Evolutionary conservation across 2,329 filamentous ascomycete genomes (phyloP).

Genomic region (Hymenoscyphus salicellus): DNA sequence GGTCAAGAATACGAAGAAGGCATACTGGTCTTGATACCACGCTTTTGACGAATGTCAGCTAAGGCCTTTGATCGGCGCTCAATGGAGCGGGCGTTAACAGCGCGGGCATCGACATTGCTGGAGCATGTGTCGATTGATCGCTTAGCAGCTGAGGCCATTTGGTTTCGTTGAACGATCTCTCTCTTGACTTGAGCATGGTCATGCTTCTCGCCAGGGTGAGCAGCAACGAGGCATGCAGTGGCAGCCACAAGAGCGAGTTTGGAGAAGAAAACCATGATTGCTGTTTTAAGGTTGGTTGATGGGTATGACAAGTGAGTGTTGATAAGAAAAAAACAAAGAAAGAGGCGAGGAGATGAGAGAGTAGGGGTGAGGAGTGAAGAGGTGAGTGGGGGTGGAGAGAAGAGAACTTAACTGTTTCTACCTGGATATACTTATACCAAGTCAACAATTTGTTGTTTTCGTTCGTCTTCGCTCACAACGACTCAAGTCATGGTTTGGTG

Average conservation of each 20-base stretch:
- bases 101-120: slow-evolving; percentile 38
- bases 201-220: slow-evolving; percentile 27
- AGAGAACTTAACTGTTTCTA: not conserved
- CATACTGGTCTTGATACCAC: slow-evolving; percentile 24
- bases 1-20: not conserved
- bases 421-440: not conserved
- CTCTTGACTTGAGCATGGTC: slow-evolving; percentile 23
- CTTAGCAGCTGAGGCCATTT: slow-evolving; percentile 24
- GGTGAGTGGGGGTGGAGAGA: not conserved
- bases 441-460: too few species aligned
- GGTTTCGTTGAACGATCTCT: slow-evolving; percentile 25
- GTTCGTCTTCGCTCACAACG: too few species aligned
- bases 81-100: slow-evolving; percentile 36
- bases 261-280: slow-evolving; percentile 26
- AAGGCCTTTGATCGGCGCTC: slow-evolving; percentile 37
- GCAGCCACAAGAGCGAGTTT: slow-evolving; percentile 24
- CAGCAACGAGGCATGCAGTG: slow-evolving; percentile 19
- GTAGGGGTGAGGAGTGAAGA: not conserved
- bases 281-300: slow-evolving; percentile 1
- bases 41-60: slow-evolving; percentile 36
- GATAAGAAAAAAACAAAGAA: slow-evolving; percentile 9
- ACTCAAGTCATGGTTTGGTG: not conserved
- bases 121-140: slow-evolving; percentile 38
- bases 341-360: slow-evolving; percentile 6
- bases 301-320: slow-evolving; percentile 7